These are phyloP conservation scores for Ceratobasidium sp. DNA, from an alignment of 1,284 basidiomycete species.

Conservation along the genomic window DNA sequence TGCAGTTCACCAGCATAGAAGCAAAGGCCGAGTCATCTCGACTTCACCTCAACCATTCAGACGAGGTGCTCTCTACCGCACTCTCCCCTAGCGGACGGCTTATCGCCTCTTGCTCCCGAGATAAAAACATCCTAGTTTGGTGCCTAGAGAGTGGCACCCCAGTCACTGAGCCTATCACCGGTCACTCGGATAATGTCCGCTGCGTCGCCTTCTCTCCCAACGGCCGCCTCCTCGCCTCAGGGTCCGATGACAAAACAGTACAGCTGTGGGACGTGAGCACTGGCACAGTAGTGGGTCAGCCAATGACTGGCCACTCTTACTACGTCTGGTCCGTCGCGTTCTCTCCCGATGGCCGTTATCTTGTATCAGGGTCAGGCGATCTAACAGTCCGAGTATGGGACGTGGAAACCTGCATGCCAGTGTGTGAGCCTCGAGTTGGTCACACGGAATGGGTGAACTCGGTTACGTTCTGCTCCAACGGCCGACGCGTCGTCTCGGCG, in stretches of 20 bases:
- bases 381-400: constrained; percentile 23
- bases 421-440: background rate
- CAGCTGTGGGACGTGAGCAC: constrained; percentile 16
- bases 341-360: constrained; percentile 21
- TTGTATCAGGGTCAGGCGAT: constrained; percentile 12
- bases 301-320: background rate
- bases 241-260: background rate
- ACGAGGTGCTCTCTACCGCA: background rate
- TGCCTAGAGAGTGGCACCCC: background rate
- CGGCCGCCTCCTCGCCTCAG: constrained; percentile 10
- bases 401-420: background rate
- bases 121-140: constrained; percentile 34
- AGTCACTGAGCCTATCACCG: background rate
- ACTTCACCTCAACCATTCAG: background rate
- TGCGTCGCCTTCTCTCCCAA: constrained; percentile 40
- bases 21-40: background rate
- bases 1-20: constrained; percentile 1
- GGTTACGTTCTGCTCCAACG: constrained; percentile 24
- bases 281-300: background rate
- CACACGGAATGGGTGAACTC: constrained; percentile 18
- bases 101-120: background rate
- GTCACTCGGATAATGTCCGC: constrained; percentile 17
- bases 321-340: constrained; percentile 3
- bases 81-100: constrained; percentile 33
- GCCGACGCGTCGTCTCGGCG: constrained; percentile 23